Evolutionary conservation across 2,329 filamentous ascomycete genomes (phyloP).

Genomic region (Beauveria pseudobassiana): DNA sequence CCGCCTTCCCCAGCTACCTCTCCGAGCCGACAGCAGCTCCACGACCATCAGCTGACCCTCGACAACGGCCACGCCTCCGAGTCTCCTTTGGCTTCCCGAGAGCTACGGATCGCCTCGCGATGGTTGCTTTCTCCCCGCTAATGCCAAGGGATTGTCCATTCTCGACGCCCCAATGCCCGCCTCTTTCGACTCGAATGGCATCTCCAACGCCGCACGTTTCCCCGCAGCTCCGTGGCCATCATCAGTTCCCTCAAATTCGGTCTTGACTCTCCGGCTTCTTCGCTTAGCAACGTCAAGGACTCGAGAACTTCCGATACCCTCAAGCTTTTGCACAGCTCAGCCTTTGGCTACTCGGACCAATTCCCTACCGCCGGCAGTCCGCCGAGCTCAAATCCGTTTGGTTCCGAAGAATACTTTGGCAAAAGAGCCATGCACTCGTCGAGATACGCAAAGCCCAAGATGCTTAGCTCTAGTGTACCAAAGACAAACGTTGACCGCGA

Average conservation of each 20-base stretch:
- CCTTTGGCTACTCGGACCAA: constrained; percentile 59
- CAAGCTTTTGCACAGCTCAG: constrained; percentile 58
- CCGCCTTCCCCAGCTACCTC: constrained; percentile 30
- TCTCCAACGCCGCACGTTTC: constrained; percentile 83
- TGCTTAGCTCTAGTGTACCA: constrained; percentile 62
- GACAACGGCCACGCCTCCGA: constrained; percentile 52
- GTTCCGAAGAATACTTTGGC: constrained; percentile 55
- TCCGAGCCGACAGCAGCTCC: constrained; percentile 34
- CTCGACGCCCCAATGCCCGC: constrained; percentile 87
- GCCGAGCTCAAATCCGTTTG: constrained; percentile 44
- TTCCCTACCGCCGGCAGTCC: constrained; percentile 44
- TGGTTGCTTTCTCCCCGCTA: constrained; percentile 69
- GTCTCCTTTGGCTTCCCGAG: constrained; percentile 46
- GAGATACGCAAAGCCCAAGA: constrained; percentile 58
- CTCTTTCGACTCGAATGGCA: constrained; percentile 92
- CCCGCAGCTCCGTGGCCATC: constrained; percentile 74
- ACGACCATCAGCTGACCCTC: constrained; percentile 42
- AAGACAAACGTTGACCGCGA: constrained; percentile 56
- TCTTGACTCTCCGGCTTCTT: constrained; percentile 71
- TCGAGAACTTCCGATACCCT: constrained; percentile 55
- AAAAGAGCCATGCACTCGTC: constrained; percentile 65
- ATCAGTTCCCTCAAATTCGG: constrained; percentile 87
- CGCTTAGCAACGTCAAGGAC: constrained; percentile 56
- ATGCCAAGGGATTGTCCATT: constrained; percentile 70
- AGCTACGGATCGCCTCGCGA: constrained; percentile 82